Conservation (phyloP, 2,329 filamentous ascomycete species). For the Colletotrichum sp. region DNA sequence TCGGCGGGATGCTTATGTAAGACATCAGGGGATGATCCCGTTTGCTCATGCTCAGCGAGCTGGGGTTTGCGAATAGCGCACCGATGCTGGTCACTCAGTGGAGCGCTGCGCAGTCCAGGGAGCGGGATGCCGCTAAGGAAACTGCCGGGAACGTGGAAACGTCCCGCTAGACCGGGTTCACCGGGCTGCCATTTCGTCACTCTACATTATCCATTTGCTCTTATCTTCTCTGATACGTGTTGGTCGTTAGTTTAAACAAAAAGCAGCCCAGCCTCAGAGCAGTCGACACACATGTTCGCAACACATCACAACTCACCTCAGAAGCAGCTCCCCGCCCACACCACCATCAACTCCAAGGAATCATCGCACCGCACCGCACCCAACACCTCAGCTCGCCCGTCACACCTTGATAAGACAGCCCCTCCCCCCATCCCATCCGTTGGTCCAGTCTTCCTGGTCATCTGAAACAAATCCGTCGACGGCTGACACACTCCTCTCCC, state of each 20-base stretch:
- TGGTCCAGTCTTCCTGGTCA: constrained; percentile 13
- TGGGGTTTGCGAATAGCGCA: neutral
- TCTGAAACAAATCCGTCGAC: constrained; percentile 20
- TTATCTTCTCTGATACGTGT: neutral
- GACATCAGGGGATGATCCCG: neutral
- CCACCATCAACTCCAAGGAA: neutral
- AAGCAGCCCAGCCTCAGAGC: neutral
- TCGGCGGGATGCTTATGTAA: neutral
- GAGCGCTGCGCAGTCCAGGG: neutral
- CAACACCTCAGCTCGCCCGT: neutral
- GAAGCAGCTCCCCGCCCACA: neutral
- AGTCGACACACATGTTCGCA: neutral
- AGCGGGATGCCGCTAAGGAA: neutral
- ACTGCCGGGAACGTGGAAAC: neutral
- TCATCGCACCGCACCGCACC: neutral
- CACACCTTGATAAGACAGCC: neutral
- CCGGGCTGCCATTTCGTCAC: neutral
- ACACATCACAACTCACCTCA: neutral
- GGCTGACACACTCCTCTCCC: constrained; percentile 14
- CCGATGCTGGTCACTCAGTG: neutral
- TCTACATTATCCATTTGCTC: neutral
- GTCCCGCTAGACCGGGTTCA: neutral
- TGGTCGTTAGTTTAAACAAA: neutral
- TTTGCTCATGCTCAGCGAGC: neutral
- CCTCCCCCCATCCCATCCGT: neutral